Evolutionary conservation across 768 basidiomycete species (phyloP).

Genomic region (Ramaria sp.): DNA sequence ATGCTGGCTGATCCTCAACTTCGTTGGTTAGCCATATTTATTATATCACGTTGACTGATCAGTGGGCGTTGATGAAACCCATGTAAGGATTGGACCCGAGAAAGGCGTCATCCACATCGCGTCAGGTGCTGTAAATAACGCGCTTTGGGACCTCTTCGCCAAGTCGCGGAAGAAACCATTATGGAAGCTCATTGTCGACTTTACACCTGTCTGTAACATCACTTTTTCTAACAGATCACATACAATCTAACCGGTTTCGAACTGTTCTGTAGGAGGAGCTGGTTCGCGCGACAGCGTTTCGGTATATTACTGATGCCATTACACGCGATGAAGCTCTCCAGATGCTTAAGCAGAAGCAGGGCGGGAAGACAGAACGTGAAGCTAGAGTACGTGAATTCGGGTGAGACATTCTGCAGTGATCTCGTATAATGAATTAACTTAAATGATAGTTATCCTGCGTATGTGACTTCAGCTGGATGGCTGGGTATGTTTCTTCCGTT

Average conservation of each 20-base stretch:
- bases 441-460: constrained; percentile 69
- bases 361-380: constrained; percentile 71
- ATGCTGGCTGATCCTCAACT: constrained; percentile 83
- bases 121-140: constrained; percentile 81
- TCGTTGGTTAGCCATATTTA: constrained; percentile 53
- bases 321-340: constrained; percentile 82
- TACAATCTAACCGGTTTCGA: neutral
- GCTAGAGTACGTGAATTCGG: constrained; percentile 59
- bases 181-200: constrained; percentile 90
- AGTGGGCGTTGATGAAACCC: neutral
- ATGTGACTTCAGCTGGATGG: constrained; percentile 91
- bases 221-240: neutral
- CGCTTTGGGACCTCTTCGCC: constrained; percentile 90
- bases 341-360: constrained; percentile 68
- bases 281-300: constrained; percentile 64
- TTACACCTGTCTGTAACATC: constrained; percentile 49
- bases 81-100: constrained; percentile 75
- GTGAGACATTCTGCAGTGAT: constrained; percentile 21
- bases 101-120: constrained; percentile 94
- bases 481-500: constrained; percentile 36
- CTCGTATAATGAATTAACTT: neutral
- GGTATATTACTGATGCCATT: constrained; percentile 90
- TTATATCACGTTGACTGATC: neutral
- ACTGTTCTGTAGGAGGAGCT: constrained; percentile 52
- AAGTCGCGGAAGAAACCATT: constrained; percentile 71